Evolutionary conservation across 345 rosid species (phyloP), one percentile per base, ranked within the genome.

Genomic region (Euphorbia lathyris): DNA sequence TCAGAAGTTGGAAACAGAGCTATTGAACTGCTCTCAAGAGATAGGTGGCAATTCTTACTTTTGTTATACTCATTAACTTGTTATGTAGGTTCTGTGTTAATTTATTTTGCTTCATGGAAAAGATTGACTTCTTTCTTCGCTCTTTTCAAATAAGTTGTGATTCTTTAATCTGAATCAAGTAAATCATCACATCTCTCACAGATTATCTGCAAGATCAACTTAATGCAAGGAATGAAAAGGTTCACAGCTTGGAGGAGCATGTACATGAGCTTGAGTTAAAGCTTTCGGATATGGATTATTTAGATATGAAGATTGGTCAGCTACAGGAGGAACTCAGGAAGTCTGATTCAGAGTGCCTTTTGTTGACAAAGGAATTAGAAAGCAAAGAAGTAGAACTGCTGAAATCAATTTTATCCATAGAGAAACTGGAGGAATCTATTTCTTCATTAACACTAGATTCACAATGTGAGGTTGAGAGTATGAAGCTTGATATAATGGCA

Each of bases 201-300:
- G 98, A 89, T 72, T 90, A 85, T 80, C 86, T 90, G 84, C 91
- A 84, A 80, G 96, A 91, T 86, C 96, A 93, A 70, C 76, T 91
- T 32, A 83, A 68, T 80, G 71, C 77, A 23, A 91, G 88, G 84
- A 83, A 85, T 71, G 76, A 74, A 67, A 91, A 91, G 80, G 80
- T 84, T 27, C 67, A 69, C 30, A 79, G 61, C 76, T 82, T 93
- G 71, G 84, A 69, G 65, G 90, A 88, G 76, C 90, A 70, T 51
- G 84, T 77, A 19, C 82, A 69, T 42, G 67, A 75, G 63, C 87
- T 91, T 73, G 98, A 91, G 76, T 75, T 76, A 60, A 83, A 88
- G 76, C 71, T 91, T 55, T 83, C 71, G 17, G 90, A 85, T 73
- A 80, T 83, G 86, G 77, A 82, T 74, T 48, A 65, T 72, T 58